Conservation (phyloP, 192 early-diverging fungal species). For the Nowakowskiella sp. region DNA sequence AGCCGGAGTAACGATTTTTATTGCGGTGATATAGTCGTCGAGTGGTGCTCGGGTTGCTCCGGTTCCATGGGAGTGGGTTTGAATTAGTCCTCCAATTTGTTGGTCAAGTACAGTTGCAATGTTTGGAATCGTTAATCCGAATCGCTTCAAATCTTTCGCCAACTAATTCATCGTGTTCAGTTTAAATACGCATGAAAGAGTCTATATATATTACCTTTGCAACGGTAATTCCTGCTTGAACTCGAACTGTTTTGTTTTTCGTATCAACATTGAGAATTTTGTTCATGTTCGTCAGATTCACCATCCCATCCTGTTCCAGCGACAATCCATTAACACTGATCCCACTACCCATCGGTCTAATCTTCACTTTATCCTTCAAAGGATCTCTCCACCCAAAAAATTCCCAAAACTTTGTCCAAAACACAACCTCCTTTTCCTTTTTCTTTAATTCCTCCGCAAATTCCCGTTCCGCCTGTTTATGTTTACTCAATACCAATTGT, state of each 20-base stretch:
- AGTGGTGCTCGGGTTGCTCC: background rate
- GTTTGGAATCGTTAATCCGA: background rate
- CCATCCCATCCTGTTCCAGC: background rate
- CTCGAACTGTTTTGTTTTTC: background rate
- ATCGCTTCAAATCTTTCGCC: background rate
- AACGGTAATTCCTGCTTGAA: background rate
- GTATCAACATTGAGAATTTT: background rate
- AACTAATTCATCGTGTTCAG: background rate
- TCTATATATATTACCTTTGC: background rate
- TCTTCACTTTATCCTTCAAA: background rate
- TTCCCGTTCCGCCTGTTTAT: no score
- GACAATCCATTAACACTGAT: background rate
- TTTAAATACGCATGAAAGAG: background rate
- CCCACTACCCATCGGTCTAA: background rate
- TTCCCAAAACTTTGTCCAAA: no score
- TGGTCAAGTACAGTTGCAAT: background rate
- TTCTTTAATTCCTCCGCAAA: no score
- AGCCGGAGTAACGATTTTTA: background rate
- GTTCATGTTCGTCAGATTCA: background rate
- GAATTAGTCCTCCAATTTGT: background rate
- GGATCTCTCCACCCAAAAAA: no score
- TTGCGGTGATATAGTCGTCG: background rate
- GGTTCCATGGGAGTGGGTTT: background rate
- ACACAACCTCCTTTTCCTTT: no score
- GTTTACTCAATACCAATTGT: no score